A percentile compares a stretch with the other conserved stretches of the same genome.
Evolutionary conservation across 2,329 filamentous ascomycete species (phyloP).

Genomic region (Phyllosticta citribraziliensis): DNA sequence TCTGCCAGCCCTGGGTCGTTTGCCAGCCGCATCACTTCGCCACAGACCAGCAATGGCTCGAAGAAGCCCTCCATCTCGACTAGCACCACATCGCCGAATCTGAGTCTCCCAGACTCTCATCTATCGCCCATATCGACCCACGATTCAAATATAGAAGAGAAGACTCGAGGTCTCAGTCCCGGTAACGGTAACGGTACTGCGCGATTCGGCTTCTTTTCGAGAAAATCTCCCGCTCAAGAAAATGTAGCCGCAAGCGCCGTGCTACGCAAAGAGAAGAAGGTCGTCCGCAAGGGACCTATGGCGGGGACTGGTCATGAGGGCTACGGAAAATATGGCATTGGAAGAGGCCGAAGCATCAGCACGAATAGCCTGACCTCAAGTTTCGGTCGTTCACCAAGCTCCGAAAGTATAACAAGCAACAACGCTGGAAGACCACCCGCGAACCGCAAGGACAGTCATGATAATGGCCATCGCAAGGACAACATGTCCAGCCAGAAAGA

Average conservation of each 20-base stretch:
- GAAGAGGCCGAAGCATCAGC: conserved; percentile 55
- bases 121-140: conserved; percentile 15
- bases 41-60: neutral
- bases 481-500: conserved; percentile 33
- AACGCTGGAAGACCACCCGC: conserved; percentile 25
- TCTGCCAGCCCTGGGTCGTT: neutral
- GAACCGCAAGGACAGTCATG: conserved; percentile 34
- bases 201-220: conserved; percentile 69
- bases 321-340: conserved; percentile 56
- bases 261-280: conserved; percentile 45
- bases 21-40: neutral
- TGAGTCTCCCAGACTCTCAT: conserved; percentile 18
- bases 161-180: conserved; percentile 37
- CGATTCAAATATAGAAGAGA: conserved; percentile 17
- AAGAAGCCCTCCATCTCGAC: conserved; percentile 1
- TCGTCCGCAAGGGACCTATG: conserved; percentile 60
- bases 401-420: conserved; percentile 28
- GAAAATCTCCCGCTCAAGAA: conserved; percentile 46
- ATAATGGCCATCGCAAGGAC: conserved; percentile 31
- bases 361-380: conserved; percentile 40
- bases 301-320: conserved; percentile 94
- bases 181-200: conserved; percentile 50
- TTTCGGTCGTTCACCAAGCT: conserved; percentile 37
- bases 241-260: conserved; percentile 32
- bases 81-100: conserved; percentile 26